These are phyloP conservation scores for Acmispon strigosus DNA, from an alignment of 306 rosid genomes.

Conservation along the genomic window DNA sequence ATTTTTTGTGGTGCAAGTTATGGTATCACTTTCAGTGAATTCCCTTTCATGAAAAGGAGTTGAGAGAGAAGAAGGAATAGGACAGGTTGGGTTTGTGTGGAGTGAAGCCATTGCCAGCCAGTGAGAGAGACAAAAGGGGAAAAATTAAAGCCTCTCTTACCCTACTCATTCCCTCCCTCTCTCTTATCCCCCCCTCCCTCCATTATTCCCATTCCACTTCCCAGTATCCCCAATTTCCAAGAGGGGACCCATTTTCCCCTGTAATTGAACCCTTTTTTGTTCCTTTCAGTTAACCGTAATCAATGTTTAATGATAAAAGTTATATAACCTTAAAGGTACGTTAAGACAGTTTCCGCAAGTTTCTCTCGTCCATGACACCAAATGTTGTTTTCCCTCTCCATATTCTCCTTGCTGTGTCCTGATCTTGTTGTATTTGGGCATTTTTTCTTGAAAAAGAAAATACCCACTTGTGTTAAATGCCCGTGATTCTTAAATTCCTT, in stretches of 20 bases:
- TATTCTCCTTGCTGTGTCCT: slow-evolving; percentile 39
- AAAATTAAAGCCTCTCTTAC: slow-evolving; percentile 32
- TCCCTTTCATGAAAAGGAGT: slow-evolving; percentile 55
- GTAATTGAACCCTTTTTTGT: slow-evolving; percentile 24
- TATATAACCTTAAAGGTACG: slow-evolving; percentile 37
- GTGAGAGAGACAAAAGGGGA: slow-evolving; percentile 70
- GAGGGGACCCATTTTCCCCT: slow-evolving; percentile 42
- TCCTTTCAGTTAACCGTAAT: slow-evolving; percentile 25
- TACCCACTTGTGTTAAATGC: slow-evolving; percentile 37
- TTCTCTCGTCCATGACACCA: slow-evolving; percentile 38
- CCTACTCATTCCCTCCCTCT: slow-evolving; percentile 29
- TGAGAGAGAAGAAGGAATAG: slow-evolving; percentile 40
- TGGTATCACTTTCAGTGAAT: slow-evolving; percentile 47
- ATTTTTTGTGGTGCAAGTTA: slow-evolving; percentile 28
- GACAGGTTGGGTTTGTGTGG: slow-evolving; percentile 45
- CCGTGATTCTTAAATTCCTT: slow-evolving; percentile 33
- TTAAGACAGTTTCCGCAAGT: slow-evolving; percentile 54
- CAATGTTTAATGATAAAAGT: slow-evolving; percentile 21
- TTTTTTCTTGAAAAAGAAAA: slow-evolving; percentile 25
- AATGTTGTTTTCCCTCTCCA: slow-evolving; percentile 36
- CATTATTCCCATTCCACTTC: slow-evolving; percentile 26
- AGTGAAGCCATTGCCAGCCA: slow-evolving; percentile 75
- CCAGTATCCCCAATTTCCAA: slow-evolving; percentile 39
- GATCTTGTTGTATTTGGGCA: slow-evolving; percentile 55
- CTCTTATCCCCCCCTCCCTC: slow-evolving; percentile 44